Conservation (phyloP, 78 protist genomes). For the Cavenderia fasciculata region DNA sequence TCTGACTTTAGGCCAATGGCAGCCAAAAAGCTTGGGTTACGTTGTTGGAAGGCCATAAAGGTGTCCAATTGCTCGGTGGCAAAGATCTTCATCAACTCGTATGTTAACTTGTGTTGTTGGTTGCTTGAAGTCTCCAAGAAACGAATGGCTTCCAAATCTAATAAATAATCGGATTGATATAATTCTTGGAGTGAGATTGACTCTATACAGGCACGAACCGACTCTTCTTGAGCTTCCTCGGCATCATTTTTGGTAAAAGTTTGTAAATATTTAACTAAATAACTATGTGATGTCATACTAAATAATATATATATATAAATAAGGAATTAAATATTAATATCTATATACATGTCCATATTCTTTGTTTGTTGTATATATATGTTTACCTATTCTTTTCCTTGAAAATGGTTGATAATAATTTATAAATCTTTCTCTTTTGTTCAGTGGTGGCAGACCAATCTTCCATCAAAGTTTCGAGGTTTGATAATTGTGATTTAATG, state of each 20-base stretch:
- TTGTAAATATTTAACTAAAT: slow-evolving; percentile 72
- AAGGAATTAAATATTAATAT: not conserved
- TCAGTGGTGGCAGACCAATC: slow-evolving; percentile 43
- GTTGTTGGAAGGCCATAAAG: slow-evolving; percentile 24
- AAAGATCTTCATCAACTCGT: slow-evolving; percentile 65
- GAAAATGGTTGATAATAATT: slow-evolving; percentile 60
- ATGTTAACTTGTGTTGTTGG: slow-evolving; percentile 11
- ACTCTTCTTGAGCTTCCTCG: slow-evolving; percentile 62
- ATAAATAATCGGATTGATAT: slow-evolving; percentile 69
- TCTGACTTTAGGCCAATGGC: slow-evolving; percentile 35
- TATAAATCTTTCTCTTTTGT: slow-evolving; percentile 65
- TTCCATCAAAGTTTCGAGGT: slow-evolving; percentile 50
- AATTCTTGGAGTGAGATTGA: slow-evolving; percentile 59
- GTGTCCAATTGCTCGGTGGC: slow-evolving; percentile 72
- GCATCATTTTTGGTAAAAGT: slow-evolving; percentile 70
- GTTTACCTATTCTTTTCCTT: slow-evolving; percentile 56
- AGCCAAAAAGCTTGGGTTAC: slow-evolving; percentile 32
- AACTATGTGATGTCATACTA: slow-evolving; percentile 69
- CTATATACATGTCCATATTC: not conserved
- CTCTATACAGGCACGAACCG: slow-evolving; percentile 69
- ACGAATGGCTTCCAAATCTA: slow-evolving; percentile 54
- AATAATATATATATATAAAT: not conserved
- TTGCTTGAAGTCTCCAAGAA: slow-evolving; percentile 19
- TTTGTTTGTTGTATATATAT: not conserved
- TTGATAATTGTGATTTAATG: slow-evolving; percentile 31